These are phyloP conservation scores for Kazachstania africana DNA, from an alignment of 805 yeast species.

Conservation along the genomic window DNA sequence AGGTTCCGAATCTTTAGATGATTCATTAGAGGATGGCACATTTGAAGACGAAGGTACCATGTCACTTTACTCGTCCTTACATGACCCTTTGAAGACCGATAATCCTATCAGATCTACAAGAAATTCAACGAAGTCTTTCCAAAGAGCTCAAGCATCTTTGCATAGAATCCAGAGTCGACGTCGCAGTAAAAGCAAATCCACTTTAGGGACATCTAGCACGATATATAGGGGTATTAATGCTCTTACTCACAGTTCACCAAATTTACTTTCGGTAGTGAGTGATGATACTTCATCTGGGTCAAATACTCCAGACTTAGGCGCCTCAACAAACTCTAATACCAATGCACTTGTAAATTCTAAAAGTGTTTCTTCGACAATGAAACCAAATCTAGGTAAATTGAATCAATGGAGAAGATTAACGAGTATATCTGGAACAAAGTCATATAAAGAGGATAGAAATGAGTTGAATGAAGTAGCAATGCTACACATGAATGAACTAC, in stretches of 20 bases:
- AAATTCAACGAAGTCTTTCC: constrained; percentile 36
- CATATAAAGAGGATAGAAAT: constrained; percentile 11
- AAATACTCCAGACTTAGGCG: neutral
- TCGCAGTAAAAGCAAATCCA: constrained; percentile 35
- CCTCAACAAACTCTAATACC: neutral
- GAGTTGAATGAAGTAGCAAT: constrained; percentile 28
- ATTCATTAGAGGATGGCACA: constrained; percentile 4
- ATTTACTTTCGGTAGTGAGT: constrained; percentile 16
- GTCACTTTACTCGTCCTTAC: constrained; percentile 52
- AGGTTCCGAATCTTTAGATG: neutral
- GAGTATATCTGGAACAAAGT: constrained; percentile 9
- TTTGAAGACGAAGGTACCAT: constrained; percentile 56
- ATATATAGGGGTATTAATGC: constrained; percentile 13
- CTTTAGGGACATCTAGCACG: constrained; percentile 20
- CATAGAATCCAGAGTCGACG: constrained; percentile 49
- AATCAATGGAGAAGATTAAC: constrained; percentile 14
- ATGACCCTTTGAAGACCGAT: constrained; percentile 25
- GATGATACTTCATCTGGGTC: neutral
- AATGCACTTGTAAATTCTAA: neutral
- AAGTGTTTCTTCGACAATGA: neutral
- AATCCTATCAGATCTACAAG: constrained; percentile 28
- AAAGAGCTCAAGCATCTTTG: constrained; percentile 55
- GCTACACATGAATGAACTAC: constrained; percentile 37
- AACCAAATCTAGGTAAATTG: neutral
- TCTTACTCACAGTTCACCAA: constrained; percentile 25